Evolutionary conservation across 176 grass and related monocot genomes (phyloP), one percentile per base, ranked within the genome.

Genomic region (Bromus sterilis): DNA sequence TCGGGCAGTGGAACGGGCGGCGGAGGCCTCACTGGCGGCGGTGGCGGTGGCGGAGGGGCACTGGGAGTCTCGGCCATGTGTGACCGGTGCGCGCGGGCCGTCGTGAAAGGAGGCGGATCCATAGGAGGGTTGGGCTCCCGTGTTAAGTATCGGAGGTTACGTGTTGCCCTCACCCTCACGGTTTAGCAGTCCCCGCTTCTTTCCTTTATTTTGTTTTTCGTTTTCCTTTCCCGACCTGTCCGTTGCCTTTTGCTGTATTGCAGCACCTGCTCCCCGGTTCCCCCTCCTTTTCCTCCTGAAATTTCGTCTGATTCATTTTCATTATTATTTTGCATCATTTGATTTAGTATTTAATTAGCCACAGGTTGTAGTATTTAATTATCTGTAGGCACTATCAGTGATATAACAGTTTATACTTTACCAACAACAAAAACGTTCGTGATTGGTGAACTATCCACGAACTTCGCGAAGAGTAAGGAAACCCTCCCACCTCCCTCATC

Each of bases 11-110:
- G 86, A 0, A 69, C 32, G 32, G 72, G 83, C 20, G 88, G 83
- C 31, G 88, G 79, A 24, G 83, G 67, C 58, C 88, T 49, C 13
- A 56, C 79, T 24, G 88, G 88, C 74, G 88, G 46, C 66, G 58
- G n/a, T n/a, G n/a, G n/a, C n/a, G n/a, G n/a, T 24, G 88, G 88
- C 74, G 88, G 46, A 58, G 58, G 83, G 32, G 74, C 77, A 16
- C 76, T 81, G 14, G 76, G 81, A 18, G 77, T 55, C 11, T 82
- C 79, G 61, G 49, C 53, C 89, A 91, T 91, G 42, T 7, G 26
- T 5, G 36, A 25, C 30, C 11, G 56, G 5, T 9, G 58, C 44
- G 46, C 31, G 76, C 4, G 67, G 40, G 14, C 7, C 25, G 68
- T 29, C 40, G 30, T 20, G 6, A 25, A 29, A 32, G 78, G 42